Evolutionary conservation across 805 yeast genomes (phyloP), one percentile per base, ranked within the genome.

Genomic region (Sungouiozyma ichnusensis): DNA sequence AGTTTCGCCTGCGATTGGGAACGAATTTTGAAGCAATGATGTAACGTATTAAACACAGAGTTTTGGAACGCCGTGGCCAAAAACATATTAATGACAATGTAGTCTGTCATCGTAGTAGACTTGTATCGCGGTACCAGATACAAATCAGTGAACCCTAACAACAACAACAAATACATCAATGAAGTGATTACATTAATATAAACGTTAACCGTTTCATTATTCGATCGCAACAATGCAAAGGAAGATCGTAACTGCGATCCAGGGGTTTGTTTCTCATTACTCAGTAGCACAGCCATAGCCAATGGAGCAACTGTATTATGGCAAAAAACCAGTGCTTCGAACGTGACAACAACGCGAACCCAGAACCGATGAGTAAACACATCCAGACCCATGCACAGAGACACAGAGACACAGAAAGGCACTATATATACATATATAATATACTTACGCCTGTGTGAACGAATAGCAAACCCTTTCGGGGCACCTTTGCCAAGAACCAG

Each of bases 1-100:
- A 72, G 55, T 38, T 58, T 62, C 20, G 73, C 58, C 3, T 77
- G 72, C 17, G 54, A 46, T 32, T 61, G 66, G 6, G 85, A 78
- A 57, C 81, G 86, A 44, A 75, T 67, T 49, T 77, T 80, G 45
- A 79, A 51, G 43, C 74, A 66, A 50, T 81, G 87, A 59, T 74
- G 81, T 5, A 70, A 58, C 16, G 81, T 74, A 18, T 81, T 74
- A 68, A 76, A 66, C 27, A 72, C 67, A 44, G 81, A 62, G 47
- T 85, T 78, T 16, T 64, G 54, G 13, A 74, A 67, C 13, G 75
- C 74, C 2, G 84, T 82, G 3, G 66, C 45, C 3, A 71, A 71
- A 57, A 75, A 80, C 43, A 72, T 64, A 40, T 69, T 44, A 47
- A 78, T 65, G 46, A 76, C 73, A 16, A 66, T 48, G 48, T 67